Evolutionary conservation across 495 filamentous ascomycete genomes (phyloP).

Genomic region (Xylaria palmicola): DNA sequence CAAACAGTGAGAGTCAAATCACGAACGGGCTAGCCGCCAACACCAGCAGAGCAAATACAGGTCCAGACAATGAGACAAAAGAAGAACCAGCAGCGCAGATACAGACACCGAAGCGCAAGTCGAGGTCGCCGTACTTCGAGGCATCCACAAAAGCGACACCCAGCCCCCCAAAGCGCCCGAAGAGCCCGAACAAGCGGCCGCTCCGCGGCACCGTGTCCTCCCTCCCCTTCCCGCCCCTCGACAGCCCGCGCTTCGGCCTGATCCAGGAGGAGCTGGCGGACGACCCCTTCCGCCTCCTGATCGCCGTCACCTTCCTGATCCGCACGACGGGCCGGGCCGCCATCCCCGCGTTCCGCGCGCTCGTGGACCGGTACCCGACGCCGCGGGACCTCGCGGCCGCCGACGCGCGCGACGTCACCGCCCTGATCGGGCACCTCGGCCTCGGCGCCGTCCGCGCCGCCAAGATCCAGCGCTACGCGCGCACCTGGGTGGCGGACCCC

Average conservation of each 20-base stretch:
- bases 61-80: neutral
- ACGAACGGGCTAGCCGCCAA: neutral
- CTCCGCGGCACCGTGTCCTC: slow-evolving; percentile 56
- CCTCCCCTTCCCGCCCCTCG: slow-evolving; percentile 70
- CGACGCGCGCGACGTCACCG: slow-evolving; percentile 53
- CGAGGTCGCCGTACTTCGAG: slow-evolving; percentile 50
- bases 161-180: neutral
- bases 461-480: slow-evolving; percentile 63
- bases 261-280: slow-evolving; percentile 77
- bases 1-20: neutral
- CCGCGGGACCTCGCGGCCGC: slow-evolving; percentile 63
- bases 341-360: slow-evolving; percentile 68
- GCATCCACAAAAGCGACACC: neutral
- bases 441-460: slow-evolving; percentile 56
- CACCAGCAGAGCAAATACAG: neutral
- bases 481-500: slow-evolving; percentile 64
- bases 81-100: neutral
- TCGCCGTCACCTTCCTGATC: slow-evolving; percentile 82
- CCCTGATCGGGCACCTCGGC: slow-evolving; percentile 70
- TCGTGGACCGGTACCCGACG: slow-evolving; percentile 69
- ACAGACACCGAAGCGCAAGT: slow-evolving; percentile 18
- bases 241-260: slow-evolving; percentile 65
- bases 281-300: slow-evolving; percentile 69
- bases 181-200: slow-evolving; percentile 34
- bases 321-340: slow-evolving; percentile 72